Percentiles rank a stretch among this genome's conserved stretches.
Conservation (phyloP, 192 early-diverging fungal species). For the Dimargaris cristalligena region DNA sequence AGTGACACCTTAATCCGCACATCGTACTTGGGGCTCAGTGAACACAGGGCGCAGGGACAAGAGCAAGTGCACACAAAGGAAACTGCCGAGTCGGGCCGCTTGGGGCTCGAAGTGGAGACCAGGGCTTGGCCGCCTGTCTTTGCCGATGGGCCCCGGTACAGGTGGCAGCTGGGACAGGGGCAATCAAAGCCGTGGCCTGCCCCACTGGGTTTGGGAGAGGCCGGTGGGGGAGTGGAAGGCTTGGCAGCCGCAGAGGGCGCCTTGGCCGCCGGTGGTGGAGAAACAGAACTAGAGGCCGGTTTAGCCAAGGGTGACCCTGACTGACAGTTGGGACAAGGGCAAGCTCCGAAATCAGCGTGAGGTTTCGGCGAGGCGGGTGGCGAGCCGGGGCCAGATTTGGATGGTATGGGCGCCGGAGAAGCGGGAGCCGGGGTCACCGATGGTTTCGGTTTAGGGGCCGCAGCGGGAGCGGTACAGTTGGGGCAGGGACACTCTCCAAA, state of each 20-base stretch:
- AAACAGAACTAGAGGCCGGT: not conserved
- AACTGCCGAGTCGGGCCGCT: no score
- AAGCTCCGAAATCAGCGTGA: not conserved
- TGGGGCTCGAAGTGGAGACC: no score
- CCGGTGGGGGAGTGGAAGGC: not conserved
- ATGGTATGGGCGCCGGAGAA: not conserved
- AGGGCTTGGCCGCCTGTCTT: no score
- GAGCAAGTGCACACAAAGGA: conserved; percentile 7
- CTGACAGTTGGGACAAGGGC: conserved; percentile 4
- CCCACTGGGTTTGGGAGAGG: not conserved
- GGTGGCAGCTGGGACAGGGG: not conserved
- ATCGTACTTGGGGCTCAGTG: conserved; percentile 9
- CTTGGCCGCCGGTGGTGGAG: not conserved
- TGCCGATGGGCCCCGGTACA: no score
- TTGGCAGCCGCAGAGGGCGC: not conserved
- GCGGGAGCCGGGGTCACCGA: no score
- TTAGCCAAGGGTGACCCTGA: not conserved
- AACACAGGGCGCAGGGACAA: conserved; percentile 6
- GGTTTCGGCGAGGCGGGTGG: not conserved
- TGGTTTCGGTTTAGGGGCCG: not conserved
- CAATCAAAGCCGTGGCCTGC: not conserved
- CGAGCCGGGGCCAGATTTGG: not conserved
- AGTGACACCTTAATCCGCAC: conserved; percentile 1
- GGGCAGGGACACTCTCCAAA: conserved; percentile 1
- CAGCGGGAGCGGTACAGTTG: not conserved